A percentile compares a stretch with the other conserved stretches of the same genome.
phyloP scores from a whole-genome alignment of 202 grass and related monocot genomes.

The Carex arenaria region DNA sequence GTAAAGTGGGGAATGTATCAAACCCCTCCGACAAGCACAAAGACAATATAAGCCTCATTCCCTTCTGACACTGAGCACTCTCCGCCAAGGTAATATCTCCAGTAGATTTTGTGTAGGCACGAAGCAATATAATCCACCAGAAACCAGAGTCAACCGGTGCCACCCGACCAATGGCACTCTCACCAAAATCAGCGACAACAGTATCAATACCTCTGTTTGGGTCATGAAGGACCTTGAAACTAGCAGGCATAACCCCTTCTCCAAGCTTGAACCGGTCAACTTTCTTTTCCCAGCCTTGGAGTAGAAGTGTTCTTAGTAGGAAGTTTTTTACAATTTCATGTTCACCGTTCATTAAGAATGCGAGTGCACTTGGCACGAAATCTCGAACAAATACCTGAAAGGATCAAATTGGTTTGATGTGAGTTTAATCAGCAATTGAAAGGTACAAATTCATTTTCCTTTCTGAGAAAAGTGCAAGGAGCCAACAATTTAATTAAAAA shows the following conservation, averaged over 20 bases:
- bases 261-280: slow-evolving; percentile 93
- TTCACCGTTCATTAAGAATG: slow-evolving; percentile 95
- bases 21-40: slow-evolving; percentile 88
- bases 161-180: slow-evolving; percentile 91
- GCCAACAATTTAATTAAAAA: neutral
- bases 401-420: neutral
- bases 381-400: slow-evolving; percentile 86
- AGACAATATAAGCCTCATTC: slow-evolving; percentile 79
- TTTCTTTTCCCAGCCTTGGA: slow-evolving; percentile 88
- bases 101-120: slow-evolving; percentile 92
- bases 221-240: slow-evolving; percentile 89
- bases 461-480: neutral
- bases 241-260: slow-evolving; percentile 88
- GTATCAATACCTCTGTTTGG: slow-evolving; percentile 50
- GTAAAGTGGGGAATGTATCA: slow-evolving; percentile 91
- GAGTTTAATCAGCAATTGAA: slow-evolving; percentile 1
- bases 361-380: slow-evolving; percentile 88
- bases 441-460: neutral
- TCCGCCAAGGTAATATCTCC: slow-evolving; percentile 66
- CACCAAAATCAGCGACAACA: slow-evolving; percentile 79
- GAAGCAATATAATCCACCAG: slow-evolving; percentile 91
- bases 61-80: slow-evolving; percentile 60
- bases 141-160: slow-evolving; percentile 91
- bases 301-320: slow-evolving; percentile 64
- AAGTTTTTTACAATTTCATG: slow-evolving; percentile 85